Evolutionary conservation across 2,329 filamentous ascomycete species (phyloP).

Genomic region (Aspergillus spinulosporus): DNA sequence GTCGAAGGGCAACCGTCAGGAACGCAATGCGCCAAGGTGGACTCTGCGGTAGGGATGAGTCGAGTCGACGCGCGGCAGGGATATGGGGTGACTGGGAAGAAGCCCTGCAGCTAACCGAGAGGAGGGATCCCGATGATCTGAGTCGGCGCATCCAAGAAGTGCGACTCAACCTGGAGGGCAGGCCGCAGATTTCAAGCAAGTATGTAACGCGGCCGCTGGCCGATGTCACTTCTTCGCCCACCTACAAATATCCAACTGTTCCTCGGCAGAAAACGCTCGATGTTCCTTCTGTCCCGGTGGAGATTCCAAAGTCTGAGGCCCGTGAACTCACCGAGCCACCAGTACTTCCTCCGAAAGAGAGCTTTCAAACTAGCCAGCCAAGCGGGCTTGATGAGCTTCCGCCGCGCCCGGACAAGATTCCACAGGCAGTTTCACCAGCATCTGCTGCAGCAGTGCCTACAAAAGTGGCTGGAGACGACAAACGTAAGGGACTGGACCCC

Average conservation of each 20-base stretch:
- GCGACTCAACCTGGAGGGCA: constrained; percentile 41
- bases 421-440: constrained; percentile 14
- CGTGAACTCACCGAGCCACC: constrained; percentile 31
- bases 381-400: constrained; percentile 26
- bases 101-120: constrained; percentile 37
- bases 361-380: constrained; percentile 17
- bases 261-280: constrained; percentile 38
- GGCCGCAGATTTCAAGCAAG: constrained; percentile 16
- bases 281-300: constrained; percentile 22
- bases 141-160: constrained; percentile 55
- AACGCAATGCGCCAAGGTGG: constrained; percentile 60
- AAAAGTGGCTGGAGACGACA: constrained; percentile 25
- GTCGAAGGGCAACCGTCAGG: constrained; percentile 63
- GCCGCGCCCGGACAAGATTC: constrained; percentile 31
- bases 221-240: constrained; percentile 24
- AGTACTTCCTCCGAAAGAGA: constrained; percentile 43
- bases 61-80: constrained; percentile 55
- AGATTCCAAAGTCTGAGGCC: constrained; percentile 20
- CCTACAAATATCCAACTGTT: constrained; percentile 48
- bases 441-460: constrained; percentile 27
- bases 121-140: constrained; percentile 44
- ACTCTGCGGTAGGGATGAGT: constrained; percentile 59
- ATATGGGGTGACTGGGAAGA: constrained; percentile 57
- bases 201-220: constrained; percentile 19
- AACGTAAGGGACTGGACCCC: constrained; percentile 35